These are phyloP conservation scores for Balansia obtecta DNA, from an alignment of 2,329 filamentous ascomycete genomes.

Conservation along the genomic window DNA sequence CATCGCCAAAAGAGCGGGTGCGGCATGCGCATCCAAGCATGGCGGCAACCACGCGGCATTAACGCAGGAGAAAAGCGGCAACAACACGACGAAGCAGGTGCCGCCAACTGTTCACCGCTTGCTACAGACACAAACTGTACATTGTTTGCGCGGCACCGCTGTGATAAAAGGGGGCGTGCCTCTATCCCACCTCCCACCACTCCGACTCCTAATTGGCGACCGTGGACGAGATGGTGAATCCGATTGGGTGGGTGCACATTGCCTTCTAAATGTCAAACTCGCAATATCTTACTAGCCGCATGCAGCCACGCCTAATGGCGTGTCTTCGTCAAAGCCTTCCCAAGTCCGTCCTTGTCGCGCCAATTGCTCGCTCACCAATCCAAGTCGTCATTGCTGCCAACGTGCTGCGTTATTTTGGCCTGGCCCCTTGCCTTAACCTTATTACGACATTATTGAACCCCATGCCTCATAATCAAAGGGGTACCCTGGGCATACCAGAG, in stretches of 20 bases:
- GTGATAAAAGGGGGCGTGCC: constrained; percentile 5
- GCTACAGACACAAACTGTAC: not conserved
- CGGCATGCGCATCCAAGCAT: too few species aligned
- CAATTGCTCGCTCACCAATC: not conserved
- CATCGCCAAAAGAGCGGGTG: not conserved
- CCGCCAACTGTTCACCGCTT: too few species aligned
- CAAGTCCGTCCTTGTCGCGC: not conserved
- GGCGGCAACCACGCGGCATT: too few species aligned
- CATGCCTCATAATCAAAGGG: too few species aligned
- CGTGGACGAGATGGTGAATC: constrained; percentile 14
- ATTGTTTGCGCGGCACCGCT: not conserved
- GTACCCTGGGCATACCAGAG: too few species aligned
- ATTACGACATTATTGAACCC: too few species aligned
- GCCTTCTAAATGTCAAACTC: not conserved
- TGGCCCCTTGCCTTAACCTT: too few species aligned
- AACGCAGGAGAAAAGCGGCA: too few species aligned
- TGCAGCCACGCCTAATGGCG: not conserved
- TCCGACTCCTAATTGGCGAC: constrained; percentile 13
- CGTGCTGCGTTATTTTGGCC: not conserved
- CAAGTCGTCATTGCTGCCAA: not conserved
- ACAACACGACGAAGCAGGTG: not conserved
- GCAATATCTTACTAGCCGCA: not conserved
- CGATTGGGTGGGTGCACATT: constrained; percentile 16
- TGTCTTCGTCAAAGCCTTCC: not conserved
- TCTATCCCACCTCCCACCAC: constrained; percentile 2